Conservation (phyloP, 2,329 filamentous ascomycete species). For the Periconia digitata region DNA sequence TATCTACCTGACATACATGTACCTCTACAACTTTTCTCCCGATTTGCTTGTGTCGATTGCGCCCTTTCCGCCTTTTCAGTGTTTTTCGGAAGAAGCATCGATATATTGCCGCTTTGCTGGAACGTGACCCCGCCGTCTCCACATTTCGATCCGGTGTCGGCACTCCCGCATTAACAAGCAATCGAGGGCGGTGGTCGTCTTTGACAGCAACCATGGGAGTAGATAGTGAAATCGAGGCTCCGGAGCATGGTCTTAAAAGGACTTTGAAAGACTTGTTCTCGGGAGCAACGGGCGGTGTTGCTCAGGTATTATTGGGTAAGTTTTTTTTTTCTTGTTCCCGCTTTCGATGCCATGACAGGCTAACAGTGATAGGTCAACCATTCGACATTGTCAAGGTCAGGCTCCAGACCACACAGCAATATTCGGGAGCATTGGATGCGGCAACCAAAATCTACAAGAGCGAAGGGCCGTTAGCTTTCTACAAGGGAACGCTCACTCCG, state of each 20-base stretch:
- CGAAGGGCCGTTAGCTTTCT: conserved; percentile 90
- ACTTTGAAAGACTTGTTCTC: conserved; percentile 86
- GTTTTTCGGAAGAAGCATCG: too few species aligned
- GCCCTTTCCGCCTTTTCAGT: too few species aligned
- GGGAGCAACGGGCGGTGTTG: conserved; percentile 87
- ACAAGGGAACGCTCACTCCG: conserved; percentile 95
- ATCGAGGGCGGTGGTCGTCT: background rate
- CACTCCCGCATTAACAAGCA: conserved; percentile 16
- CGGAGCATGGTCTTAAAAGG: conserved; percentile 38
- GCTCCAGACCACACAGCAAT: conserved; percentile 83
- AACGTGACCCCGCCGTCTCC: background rate
- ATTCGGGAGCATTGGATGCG: conserved; percentile 77
- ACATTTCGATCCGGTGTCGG: background rate
- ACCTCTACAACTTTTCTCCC: background rate
- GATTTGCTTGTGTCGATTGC: too few species aligned
- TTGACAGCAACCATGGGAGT: conserved; percentile 20
- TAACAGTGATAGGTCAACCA: conserved; percentile 57
- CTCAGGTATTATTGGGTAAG: conserved; percentile 90
- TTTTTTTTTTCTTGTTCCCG: conserved; percentile 16
- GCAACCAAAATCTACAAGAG: conserved; percentile 82
- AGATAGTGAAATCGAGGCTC: conserved; percentile 44
- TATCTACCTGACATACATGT: background rate
- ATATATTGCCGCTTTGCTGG: too few species aligned
- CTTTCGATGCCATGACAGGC: background rate
- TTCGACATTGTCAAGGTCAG: conserved; percentile 87